Conservation (phyloP, 1,284 basidiomycete genomes). For the Mrakiaceae sp. region DNA sequence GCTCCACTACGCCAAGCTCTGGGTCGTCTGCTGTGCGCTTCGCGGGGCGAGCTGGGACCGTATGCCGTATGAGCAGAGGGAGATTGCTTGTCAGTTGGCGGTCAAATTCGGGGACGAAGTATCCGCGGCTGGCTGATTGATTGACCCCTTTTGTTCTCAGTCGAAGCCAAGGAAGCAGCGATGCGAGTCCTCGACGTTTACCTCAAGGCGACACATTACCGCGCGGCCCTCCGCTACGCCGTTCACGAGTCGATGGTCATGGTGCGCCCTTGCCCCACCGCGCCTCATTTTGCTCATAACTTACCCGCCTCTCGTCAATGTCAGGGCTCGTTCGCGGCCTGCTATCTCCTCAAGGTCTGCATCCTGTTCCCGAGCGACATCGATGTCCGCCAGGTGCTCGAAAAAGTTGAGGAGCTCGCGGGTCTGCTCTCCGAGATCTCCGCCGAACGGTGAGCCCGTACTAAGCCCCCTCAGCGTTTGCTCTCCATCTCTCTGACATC, state of each 20-base stretch:
- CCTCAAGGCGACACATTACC: conserved; percentile 38
- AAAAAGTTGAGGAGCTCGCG: conserved; percentile 70
- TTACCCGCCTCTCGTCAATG: not conserved
- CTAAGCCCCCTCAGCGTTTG: not conserved
- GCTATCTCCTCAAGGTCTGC: conserved; percentile 86
- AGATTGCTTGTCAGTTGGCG: conserved; percentile 47
- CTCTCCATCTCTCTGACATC: conserved; percentile 10
- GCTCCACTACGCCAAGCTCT: conserved; percentile 79
- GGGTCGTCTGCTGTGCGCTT: conserved; percentile 83
- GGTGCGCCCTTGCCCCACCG: conserved; percentile 25
- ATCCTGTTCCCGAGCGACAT: conserved; percentile 70
- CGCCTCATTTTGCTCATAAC: not conserved
- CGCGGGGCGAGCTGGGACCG: conserved; percentile 87
- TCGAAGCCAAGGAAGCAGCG: conserved; percentile 85
- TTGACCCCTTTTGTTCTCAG: conserved; percentile 26
- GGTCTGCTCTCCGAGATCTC: conserved; percentile 71
- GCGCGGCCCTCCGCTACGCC: conserved; percentile 67
- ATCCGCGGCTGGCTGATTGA: not conserved
- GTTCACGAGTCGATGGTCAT: conserved; percentile 87
- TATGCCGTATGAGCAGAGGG: conserved; percentile 84
- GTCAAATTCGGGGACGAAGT: not conserved
- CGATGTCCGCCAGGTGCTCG: conserved; percentile 58
- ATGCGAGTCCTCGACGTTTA: conserved; percentile 70
- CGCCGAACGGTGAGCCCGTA: conserved; percentile 52
- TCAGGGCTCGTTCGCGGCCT: conserved; percentile 61